phyloP scores from a whole-genome alignment of 1,139 yeast species.

The Geotrichum carabidarum region DNA sequence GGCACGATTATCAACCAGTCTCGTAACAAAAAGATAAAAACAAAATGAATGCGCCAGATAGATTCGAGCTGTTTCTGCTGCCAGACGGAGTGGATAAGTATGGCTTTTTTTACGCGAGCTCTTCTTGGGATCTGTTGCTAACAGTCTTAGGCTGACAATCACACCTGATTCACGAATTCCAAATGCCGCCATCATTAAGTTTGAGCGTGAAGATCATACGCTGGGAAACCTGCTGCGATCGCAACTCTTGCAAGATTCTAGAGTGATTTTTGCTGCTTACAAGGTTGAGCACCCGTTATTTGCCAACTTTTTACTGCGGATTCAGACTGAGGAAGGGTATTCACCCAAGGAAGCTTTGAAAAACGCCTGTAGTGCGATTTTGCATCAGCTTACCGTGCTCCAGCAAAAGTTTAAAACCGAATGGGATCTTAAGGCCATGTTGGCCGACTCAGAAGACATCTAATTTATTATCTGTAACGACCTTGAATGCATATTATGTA shows the following conservation, averaged over 20 bases:
- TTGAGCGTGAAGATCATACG: constrained; percentile 97
- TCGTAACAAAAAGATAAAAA: no score
- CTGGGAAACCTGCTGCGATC: constrained; percentile 84
- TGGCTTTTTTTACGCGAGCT: constrained; percentile 18
- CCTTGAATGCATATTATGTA: constrained; percentile 1
- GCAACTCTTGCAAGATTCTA: constrained; percentile 76
- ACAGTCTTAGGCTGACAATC: constrained; percentile 53
- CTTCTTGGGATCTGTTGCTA: not conserved
- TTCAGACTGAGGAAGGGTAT: constrained; percentile 93
- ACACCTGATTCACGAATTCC: constrained; percentile 95
- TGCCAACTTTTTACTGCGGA: constrained; percentile 87
- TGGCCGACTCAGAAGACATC: constrained; percentile 30
- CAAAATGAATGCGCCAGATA: constrained; percentile 94
- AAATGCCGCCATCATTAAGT: constrained; percentile 85
- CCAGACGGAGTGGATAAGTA: constrained; percentile 89
- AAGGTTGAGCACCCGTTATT: constrained; percentile 96
- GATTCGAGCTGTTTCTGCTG: constrained; percentile 89
- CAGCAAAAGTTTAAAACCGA: constrained; percentile 79
- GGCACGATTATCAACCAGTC: no score
- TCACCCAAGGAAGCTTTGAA: constrained; percentile 85
- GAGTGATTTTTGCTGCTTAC: constrained; percentile 92
- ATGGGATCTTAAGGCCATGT: constrained; percentile 85
- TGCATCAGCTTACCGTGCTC: constrained; percentile 69
- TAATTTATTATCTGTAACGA: constrained; percentile 12
- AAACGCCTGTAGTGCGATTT: constrained; percentile 80